Percentiles rank a stretch among this genome's conserved stretches.
Conservation (phyloP, 768 basidiomycete species). For the Agaricus sinodeliciosus region DNA sequence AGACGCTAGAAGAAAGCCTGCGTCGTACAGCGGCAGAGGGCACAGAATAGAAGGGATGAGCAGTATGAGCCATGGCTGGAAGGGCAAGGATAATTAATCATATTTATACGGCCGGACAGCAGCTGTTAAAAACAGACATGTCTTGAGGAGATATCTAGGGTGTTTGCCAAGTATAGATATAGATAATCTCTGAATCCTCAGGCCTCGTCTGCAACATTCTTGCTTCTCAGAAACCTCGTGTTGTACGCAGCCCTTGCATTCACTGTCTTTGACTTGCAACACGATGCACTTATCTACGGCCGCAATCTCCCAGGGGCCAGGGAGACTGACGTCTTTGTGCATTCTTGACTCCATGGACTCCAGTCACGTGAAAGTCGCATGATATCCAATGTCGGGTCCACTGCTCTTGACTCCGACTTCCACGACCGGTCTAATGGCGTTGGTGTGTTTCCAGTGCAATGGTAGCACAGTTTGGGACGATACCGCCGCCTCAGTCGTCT, state of each 20-base stretch:
- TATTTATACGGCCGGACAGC: slow-evolving; percentile 21
- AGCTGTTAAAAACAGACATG: slow-evolving; percentile 18
- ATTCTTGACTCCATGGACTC: background rate
- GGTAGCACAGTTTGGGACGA: slow-evolving; percentile 48
- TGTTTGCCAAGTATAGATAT: slow-evolving; percentile 6
- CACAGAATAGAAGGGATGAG: slow-evolving; percentile 52
- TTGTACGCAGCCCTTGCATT: background rate
- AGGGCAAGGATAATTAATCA: slow-evolving; percentile 16
- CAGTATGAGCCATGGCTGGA: slow-evolving; percentile 44
- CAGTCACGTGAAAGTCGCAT: background rate
- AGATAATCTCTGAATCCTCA: background rate
- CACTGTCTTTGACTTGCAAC: too few species aligned
- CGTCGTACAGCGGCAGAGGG: slow-evolving; percentile 57
- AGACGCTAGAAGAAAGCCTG: slow-evolving; percentile 56
- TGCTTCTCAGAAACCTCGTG: background rate
- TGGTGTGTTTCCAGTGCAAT: slow-evolving; percentile 48
- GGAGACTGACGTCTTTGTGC: background rate
- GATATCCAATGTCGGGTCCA: too few species aligned
- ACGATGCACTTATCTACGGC: background rate
- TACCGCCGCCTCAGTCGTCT: slow-evolving; percentile 54
- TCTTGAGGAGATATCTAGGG: slow-evolving; percentile 1
- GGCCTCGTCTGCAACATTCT: background rate
- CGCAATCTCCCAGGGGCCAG: background rate
- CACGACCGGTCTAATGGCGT: slow-evolving; percentile 21
- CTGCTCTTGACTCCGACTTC: background rate